Evolutionary conservation across 805 yeast species (phyloP).

Genomic region (Wickerhamiella spandovensis): DNA sequence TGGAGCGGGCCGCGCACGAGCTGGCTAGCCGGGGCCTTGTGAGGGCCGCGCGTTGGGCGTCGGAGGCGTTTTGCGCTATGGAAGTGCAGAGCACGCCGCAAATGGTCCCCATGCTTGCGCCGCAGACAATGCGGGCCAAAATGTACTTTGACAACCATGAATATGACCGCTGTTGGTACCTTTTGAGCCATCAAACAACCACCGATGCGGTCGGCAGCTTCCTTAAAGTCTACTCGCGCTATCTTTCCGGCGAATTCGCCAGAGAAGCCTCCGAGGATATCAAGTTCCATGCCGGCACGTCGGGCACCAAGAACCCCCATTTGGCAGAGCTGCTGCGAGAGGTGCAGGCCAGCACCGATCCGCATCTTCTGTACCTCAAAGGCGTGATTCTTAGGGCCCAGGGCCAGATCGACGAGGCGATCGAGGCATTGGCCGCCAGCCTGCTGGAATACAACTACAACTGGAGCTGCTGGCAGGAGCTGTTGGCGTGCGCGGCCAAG

Average conservation of each 20-base stretch:
- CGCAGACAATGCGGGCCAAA: slow-evolving; percentile 47
- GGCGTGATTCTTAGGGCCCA: slow-evolving; percentile 58
- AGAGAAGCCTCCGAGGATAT: slow-evolving; percentile 62
- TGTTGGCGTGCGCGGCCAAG: slow-evolving; percentile 42
- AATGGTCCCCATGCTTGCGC: slow-evolving; percentile 22
- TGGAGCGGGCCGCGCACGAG: slow-evolving; percentile 27
- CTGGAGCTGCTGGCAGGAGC: slow-evolving; percentile 90
- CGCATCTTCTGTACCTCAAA: slow-evolving; percentile 56
- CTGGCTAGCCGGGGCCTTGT: slow-evolving; percentile 46
- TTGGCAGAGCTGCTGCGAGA: slow-evolving; percentile 28
- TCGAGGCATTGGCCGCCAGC: slow-evolving; percentile 45
- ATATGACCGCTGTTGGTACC: slow-evolving; percentile 60
- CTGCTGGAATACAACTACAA: slow-evolving; percentile 62
- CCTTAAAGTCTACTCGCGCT: slow-evolving; percentile 52
- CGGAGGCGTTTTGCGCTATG: slow-evolving; percentile 66
- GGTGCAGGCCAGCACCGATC: slow-evolving; percentile 31
- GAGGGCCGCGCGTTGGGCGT: slow-evolving; percentile 59
- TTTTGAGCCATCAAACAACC: slow-evolving; percentile 33
- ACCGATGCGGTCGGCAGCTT: slow-evolving; percentile 29
- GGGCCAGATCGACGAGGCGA: slow-evolving; percentile 48
- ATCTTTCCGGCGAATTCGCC: slow-evolving; percentile 63
- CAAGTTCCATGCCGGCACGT: slow-evolving; percentile 32
- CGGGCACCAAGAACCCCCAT: slow-evolving; percentile 21
- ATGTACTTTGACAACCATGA: slow-evolving; percentile 72
- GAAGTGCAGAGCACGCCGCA: slow-evolving; percentile 14